phyloP scores from a whole-genome alignment of 345 rosid species.

The Mallotus nudiflorus region DNA sequence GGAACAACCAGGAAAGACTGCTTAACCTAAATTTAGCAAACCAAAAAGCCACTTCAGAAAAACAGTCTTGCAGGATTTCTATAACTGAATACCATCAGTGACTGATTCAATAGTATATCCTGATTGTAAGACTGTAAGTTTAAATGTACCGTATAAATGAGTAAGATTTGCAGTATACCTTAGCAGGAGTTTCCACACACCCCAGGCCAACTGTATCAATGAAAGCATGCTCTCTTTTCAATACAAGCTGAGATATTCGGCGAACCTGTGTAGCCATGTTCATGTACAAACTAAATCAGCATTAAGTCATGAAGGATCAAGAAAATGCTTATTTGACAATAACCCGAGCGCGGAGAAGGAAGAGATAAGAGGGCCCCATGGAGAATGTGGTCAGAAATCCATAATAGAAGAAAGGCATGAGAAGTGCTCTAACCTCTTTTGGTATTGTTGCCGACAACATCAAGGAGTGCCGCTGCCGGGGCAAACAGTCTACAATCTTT shows the following conservation, averaged over 20 bases:
- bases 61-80: neutral
- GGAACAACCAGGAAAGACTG: constrained; percentile 72
- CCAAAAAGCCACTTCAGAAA: neutral
- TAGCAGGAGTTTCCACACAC: constrained; percentile 74
- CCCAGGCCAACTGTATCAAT: constrained; percentile 77
- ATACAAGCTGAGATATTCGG: constrained; percentile 85
- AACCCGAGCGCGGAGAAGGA: too few species aligned
- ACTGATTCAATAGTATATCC: neutral
- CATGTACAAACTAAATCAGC: constrained; percentile 4
- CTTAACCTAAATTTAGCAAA: constrained; percentile 53
- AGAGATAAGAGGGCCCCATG: too few species aligned
- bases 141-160: neutral
- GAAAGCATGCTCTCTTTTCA: constrained; percentile 76
- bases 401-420: too few species aligned
- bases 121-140: too few species aligned
- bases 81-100: neutral
- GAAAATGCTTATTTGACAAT: neutral
- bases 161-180: constrained; percentile 40
- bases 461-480: constrained; percentile 81
- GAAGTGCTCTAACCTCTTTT: constrained; percentile 62
- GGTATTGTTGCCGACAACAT: constrained; percentile 91
- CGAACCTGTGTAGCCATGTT: constrained; percentile 57
- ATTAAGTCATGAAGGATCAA: constrained; percentile 9
- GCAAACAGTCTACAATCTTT: constrained; percentile 83
- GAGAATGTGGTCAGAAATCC: too few species aligned